Base-by-base conservation (phyloP, 2,329 filamentous ascomycete species). In the Geosmithia flava region DNA sequence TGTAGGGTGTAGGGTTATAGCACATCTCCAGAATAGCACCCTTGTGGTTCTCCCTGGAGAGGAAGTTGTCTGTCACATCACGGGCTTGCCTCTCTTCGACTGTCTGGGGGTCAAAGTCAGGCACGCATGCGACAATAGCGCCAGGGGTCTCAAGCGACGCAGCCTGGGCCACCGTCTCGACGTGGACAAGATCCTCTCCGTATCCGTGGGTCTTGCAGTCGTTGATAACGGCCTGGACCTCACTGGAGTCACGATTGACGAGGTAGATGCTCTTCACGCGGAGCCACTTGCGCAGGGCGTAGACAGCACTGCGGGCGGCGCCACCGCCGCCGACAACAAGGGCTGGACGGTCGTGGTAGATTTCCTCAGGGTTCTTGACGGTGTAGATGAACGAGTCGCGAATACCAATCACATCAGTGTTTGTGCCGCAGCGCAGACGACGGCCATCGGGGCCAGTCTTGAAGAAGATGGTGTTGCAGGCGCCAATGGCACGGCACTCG, bases 11-110 rank as follows among this genome's bases (percentile, higher is more conserved):
- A 0, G 86, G 86, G 59, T 89, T 86, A 61, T 90, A 90, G 69
- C 85, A 89, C 85, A 91, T 90, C 63, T 90, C 85, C 51, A 90
- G 62, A 49, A 90, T 76, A 7, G 79, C 79, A 7, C 83, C 85
- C 63, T 83, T 83, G 51, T 74, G 65, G 20, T 17, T 15, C 29
- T 68, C 58, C 61, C 69, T 69, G 30, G 52, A 49, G 11, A 73
- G 53, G 45, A 72, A 74, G 3, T 67, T 61, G 56, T 78, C 70
- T 0, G 74, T 62, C 1, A 87, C 71, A 1, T 63, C 61, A 1
- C 85, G 68, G 3, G 83, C 78, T 42, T 69, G 66, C 27, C 71
- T 67, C 68, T 93, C 86, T 27, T 73, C 74, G 2, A 69, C 62
- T 0, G 80, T 83, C 55, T 70, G 70, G 1, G 87, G 86, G n/a